Evolutionary conservation across 306 rosid genomes (phyloP).

Genomic region (Lathyrus aphaca): DNA sequence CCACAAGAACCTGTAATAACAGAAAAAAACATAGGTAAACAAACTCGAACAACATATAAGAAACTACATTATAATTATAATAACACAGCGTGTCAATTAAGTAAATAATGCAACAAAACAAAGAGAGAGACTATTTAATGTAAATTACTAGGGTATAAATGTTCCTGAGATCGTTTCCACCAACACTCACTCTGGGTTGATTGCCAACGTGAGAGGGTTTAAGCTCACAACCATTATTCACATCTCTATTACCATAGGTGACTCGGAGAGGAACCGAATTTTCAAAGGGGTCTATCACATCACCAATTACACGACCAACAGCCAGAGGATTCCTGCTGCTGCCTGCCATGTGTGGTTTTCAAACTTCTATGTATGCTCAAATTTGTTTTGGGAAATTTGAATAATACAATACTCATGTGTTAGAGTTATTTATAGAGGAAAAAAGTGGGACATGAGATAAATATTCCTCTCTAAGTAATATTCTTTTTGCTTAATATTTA

Average conservation of each 20-base stretch:
- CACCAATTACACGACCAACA: slow-evolving; percentile 51
- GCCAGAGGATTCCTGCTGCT: slow-evolving; percentile 43
- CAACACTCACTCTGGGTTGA: slow-evolving; percentile 44
- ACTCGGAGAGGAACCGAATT: slow-evolving; percentile 33
- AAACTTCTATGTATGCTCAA: background rate
- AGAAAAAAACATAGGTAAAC: background rate
- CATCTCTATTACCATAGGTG: slow-evolving; percentile 35
- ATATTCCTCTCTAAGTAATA: slow-evolving; percentile 1
- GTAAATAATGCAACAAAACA: background rate
- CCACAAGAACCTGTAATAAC: slow-evolving; percentile 40
- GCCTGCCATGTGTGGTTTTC: slow-evolving; percentile 8
- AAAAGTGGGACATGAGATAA: background rate
- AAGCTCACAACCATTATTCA: slow-evolving; percentile 45
- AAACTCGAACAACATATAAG: background rate
- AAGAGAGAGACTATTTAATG: background rate
- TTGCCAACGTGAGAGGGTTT: slow-evolving; percentile 44
- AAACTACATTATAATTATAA: background rate
- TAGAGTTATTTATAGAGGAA: slow-evolving; percentile 8
- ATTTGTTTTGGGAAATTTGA: background rate
- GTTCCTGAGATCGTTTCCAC: slow-evolving; percentile 51
- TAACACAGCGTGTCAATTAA: no score
- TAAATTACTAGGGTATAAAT: slow-evolving; percentile 44
- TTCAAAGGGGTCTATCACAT: slow-evolving; percentile 48
- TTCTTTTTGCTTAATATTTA: background rate
- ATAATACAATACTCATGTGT: background rate